These are phyloP conservation scores for Pleurotus platypus DNA, from an alignment of 768 basidiomycete species.

Conservation along the genomic window DNA sequence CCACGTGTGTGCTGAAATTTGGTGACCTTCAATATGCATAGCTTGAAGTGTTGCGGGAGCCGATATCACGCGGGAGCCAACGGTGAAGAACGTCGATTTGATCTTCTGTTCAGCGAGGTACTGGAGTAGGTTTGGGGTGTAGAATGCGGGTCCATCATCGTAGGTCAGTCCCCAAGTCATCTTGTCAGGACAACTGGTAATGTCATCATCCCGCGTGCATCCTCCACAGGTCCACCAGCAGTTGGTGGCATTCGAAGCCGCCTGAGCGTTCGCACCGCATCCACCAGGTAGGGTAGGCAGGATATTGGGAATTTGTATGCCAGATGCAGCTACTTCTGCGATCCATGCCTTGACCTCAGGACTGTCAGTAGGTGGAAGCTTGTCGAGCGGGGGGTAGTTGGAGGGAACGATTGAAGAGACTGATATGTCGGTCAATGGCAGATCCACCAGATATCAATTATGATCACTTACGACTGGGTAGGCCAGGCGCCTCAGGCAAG, in stretches of 20 bases:
- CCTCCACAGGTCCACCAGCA: slow-evolving; percentile 84
- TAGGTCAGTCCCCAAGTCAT: slow-evolving; percentile 53
- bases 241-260: slow-evolving; percentile 42
- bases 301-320: slow-evolving; percentile 55
- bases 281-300: slow-evolving; percentile 40
- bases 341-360: slow-evolving; percentile 69
- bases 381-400: slow-evolving; percentile 66
- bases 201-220: slow-evolving; percentile 63
- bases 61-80: slow-evolving; percentile 77
- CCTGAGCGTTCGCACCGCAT: slow-evolving; percentile 52
- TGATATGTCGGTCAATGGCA: neutral
- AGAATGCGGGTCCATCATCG: slow-evolving; percentile 78
- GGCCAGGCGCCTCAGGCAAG: slow-evolving; percentile 50
- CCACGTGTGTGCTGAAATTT: slow-evolving; percentile 68
- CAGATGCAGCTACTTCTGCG: slow-evolving; percentile 50
- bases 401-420: slow-evolving; percentile 24
- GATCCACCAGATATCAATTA: neutral
- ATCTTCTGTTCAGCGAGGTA: slow-evolving; percentile 63
- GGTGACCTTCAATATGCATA: slow-evolving; percentile 76
- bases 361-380: slow-evolving; percentile 54
- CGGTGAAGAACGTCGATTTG: slow-evolving; percentile 82
- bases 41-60: slow-evolving; percentile 65
- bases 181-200: slow-evolving; percentile 67
- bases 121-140: slow-evolving; percentile 68
- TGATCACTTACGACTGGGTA: slow-evolving; percentile 44